These are phyloP conservation scores for Alopecurus myosuroides DNA, from an alignment of 176 grass and related monocot species.

Conservation along the genomic window DNA sequence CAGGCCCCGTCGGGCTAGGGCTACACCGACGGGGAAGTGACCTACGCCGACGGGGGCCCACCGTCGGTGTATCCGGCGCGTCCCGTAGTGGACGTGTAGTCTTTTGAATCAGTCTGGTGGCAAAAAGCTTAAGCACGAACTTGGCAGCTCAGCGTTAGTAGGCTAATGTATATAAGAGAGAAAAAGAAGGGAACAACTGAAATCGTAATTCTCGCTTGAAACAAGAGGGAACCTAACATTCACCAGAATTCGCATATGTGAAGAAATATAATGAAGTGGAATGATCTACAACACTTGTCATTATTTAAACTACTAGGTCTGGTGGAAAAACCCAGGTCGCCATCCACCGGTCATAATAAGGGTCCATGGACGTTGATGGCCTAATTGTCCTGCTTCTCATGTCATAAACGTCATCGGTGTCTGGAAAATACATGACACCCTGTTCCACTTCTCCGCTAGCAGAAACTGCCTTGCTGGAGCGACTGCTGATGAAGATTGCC, in stretches of 20 bases:
- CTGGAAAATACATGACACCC: not conserved
- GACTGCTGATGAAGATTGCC: not conserved
- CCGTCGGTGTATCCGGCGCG: no score
- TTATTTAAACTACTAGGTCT: not conserved
- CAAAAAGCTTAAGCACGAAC: no score
- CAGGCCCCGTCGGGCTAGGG: no score
- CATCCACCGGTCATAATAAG: not conserved
- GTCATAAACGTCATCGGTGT: not conserved
- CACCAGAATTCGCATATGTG: not conserved
- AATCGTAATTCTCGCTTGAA: no score
- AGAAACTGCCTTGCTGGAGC: not conserved
- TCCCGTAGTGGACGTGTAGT: no score
- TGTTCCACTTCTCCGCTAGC: not conserved
- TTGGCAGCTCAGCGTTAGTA: no score
- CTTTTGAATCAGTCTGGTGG: no score
- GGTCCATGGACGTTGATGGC: not conserved
- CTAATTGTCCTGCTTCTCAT: not conserved
- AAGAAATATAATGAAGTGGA: not conserved
- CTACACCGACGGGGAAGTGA: no score
- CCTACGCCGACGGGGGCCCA: no score
- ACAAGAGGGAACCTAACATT: no score
- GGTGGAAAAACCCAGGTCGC: not conserved
- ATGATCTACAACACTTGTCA: not conserved
- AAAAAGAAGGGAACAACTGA: no score
- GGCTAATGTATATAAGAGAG: no score